phyloP scores from a whole-genome alignment of 495 filamentous ascomycete species.

The Lepidopterella palustris region DNA sequence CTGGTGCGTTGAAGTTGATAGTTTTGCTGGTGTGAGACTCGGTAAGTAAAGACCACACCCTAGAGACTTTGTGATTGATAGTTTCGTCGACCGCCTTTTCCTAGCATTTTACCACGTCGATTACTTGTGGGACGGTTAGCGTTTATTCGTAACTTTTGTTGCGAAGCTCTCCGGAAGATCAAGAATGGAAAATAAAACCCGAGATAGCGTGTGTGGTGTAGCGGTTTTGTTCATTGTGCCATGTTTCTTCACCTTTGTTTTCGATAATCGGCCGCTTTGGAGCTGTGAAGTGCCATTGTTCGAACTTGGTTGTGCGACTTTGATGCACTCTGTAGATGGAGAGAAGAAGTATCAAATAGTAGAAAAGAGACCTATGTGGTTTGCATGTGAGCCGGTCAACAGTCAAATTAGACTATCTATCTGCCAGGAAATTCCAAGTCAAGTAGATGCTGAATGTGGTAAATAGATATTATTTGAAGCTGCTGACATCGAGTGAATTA shows the following conservation, averaged over 20 bases:
- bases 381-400: too few relatives aligned
- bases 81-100: not conserved
- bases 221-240: not conserved
- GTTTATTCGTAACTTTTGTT: not conserved
- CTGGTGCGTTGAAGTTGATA: not conserved
- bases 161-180: not conserved
- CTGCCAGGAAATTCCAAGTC: too few relatives aligned
- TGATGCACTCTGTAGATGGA: too few relatives aligned
- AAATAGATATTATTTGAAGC: too few relatives aligned
- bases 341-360: too few relatives aligned
- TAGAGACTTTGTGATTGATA: not conserved
- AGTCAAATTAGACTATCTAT: too few relatives aligned
- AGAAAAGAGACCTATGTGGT: too few relatives aligned
- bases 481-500: too few relatives aligned
- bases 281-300: too few relatives aligned
- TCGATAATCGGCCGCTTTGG: too few relatives aligned
- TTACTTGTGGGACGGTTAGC: not conserved
- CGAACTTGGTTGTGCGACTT: too few relatives aligned
- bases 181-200: not conserved
- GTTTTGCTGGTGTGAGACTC: not conserved
- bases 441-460: too few relatives aligned
- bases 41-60: not conserved
- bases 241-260: not conserved
- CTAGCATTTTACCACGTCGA: not conserved
- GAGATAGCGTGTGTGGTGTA: not conserved